Base-by-base conservation (phyloP, 768 basidiomycete species). In the Boletus rubropictus region DNA sequence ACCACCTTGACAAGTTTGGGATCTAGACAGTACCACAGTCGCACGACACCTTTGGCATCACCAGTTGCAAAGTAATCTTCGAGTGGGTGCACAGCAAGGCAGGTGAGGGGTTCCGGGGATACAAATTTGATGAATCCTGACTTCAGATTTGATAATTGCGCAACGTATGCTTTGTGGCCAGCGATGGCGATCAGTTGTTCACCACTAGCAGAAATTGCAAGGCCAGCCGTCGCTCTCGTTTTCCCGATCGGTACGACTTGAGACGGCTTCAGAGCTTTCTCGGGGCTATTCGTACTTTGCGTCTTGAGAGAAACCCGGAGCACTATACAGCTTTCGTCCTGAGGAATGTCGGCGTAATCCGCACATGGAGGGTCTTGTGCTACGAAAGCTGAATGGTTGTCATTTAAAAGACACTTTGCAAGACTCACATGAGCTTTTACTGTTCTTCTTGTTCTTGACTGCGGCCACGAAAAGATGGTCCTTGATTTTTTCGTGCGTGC, bases 61-160 rank as follows among this genome's bases (percentile, higher is more conserved):
- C 96, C 96, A 0, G 95, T 96, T 3, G 92, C 96, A 64, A 98
- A 96, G 67, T 88, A 94, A 46, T 94, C 89, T 52, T 96, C 86
- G 42, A 72, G 75, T 2, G 95, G 95, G 63, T 95, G 91, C 62
- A 89, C 87, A 5, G 88, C 81, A 35, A 96, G 72, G 62, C 88
- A 91, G 2, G 88, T 92, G 48, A 97, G 71, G 22, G 67, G 69
- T 47, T 95, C 88, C 1, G 86, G 79, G 38, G 87, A 87, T 11
- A 86, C 82, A 56, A 86, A 89, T 67, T 91, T 93, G 33, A 79
- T 82, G 65, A 89, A 89, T 3, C 87, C 85, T 9, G 78, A 70
- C 46, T 75, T 72, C 43, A 80, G 63, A 25, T 80, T 72, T 2
- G 78, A 69, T 3, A 78, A 76, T 38, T 73, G 68, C 15, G 80